A percentile compares a stretch with the other conserved stretches of the same genome.
Conservation (phyloP, 192 early-diverging fungal genomes). For the Backusella liffmaniae region DNA sequence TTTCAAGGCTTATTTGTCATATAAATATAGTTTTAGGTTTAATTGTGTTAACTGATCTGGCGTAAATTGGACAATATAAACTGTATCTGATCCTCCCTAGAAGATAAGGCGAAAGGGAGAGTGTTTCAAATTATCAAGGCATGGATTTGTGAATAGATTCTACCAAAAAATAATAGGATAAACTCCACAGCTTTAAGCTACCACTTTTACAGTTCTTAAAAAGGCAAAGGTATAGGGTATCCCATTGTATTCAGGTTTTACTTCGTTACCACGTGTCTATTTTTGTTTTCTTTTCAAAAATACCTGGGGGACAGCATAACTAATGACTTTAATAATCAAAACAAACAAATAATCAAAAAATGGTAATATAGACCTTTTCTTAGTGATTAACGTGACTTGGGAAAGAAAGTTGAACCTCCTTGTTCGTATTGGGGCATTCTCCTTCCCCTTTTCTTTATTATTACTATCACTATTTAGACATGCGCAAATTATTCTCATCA, state of each 20-base stretch:
- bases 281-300: not conserved
- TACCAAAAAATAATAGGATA: too few species aligned
- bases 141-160: too few species aligned
- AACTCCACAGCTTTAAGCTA: too few species aligned
- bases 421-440: not conserved
- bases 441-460: not conserved
- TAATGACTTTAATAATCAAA: not conserved
- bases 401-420: slow-evolving; percentile 2
- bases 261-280: not conserved
- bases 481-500: slow-evolving; percentile 5
- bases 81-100: too few species aligned
- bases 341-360: slow-evolving; percentile 2
- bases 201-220: too few species aligned
- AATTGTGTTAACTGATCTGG: too few species aligned
- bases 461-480: not conserved
- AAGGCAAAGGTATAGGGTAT: too few species aligned
- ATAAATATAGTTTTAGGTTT: too few species aligned
- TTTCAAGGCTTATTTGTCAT: too few species aligned
- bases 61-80: too few species aligned
- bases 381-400: not conserved
- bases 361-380: not conserved
- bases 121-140: too few species aligned
- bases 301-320: not conserved
- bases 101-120: too few species aligned
- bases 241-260: not conserved